A percentile compares a stretch with the other conserved stretches of the same genome.
Evolutionary conservation across 2,329 filamentous ascomycete genomes (phyloP).

Genomic region (Nemania sp.): DNA sequence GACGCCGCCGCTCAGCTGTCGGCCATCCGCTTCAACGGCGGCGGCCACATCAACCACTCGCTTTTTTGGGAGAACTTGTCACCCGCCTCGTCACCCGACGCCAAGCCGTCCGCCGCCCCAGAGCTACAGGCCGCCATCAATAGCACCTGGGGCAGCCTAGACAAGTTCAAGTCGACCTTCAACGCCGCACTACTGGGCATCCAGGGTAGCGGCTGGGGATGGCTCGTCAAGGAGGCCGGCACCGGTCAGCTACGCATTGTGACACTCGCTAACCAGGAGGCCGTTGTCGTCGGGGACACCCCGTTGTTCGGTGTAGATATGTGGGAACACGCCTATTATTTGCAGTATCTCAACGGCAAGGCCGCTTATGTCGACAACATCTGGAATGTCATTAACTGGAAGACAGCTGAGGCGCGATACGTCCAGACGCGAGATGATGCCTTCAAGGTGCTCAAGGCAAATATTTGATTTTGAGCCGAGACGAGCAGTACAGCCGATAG

Average conservation of each 20-base stretch:
- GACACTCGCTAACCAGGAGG: conserved; percentile 89
- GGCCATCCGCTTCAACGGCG: conserved; percentile 87
- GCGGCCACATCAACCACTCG: conserved; percentile 92
- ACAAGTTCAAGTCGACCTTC: conserved; percentile 75
- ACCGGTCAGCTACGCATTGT: conserved; percentile 75
- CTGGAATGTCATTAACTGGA: conserved; percentile 85
- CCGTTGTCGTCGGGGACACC: conserved; percentile 71
- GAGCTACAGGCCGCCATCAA: conserved; percentile 71
- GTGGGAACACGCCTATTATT: conserved; percentile 94
- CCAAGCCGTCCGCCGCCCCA: conserved; percentile 67
- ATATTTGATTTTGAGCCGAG: conserved; percentile 37
- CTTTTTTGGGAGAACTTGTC: conserved; percentile 91
- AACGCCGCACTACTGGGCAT: conserved; percentile 74
- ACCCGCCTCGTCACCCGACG: conserved; percentile 68
- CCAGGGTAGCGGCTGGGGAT: conserved; percentile 90
- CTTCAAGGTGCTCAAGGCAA: conserved; percentile 48
- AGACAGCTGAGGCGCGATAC: conserved; percentile 74
- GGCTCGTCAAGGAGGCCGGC: conserved; percentile 76
- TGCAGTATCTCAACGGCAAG: conserved; percentile 84
- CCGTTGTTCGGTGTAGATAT: conserved; percentile 85
- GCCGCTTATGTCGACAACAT: conserved; percentile 80
- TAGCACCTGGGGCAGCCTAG: conserved; percentile 75
- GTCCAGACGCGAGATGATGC: conserved; percentile 47
- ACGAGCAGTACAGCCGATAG: not conserved
- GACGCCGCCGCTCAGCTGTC: conserved; percentile 74